Conservation (phyloP, 2,329 filamentous ascomycete genomes). For the Pyricularia grisea region DNA sequence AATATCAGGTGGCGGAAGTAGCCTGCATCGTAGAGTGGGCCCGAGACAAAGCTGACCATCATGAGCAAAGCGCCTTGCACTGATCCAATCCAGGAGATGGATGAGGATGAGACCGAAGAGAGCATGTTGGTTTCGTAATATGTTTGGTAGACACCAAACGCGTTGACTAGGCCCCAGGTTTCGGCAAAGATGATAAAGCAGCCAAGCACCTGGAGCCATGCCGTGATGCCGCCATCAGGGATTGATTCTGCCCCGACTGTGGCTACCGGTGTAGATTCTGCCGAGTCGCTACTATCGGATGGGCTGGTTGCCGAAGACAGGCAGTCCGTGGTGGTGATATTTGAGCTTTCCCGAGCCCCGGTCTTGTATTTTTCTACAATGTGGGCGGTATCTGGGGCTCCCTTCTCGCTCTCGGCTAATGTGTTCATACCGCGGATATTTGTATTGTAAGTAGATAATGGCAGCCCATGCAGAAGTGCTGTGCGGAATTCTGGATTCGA, state of each 20-base stretch:
- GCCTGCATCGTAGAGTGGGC: conserved; percentile 32
- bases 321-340: background rate
- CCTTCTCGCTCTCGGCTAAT: background rate
- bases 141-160: conserved; percentile 36
- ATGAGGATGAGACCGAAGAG: conserved; percentile 20
- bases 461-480: background rate
- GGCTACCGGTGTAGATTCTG: background rate
- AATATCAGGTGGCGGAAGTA: conserved; percentile 26
- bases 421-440: background rate
- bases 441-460: background rate
- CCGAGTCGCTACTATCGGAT: background rate
- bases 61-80: conserved; percentile 31
- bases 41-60: conserved; percentile 27
- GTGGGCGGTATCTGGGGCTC: background rate
- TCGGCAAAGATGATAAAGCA: conserved; percentile 23
- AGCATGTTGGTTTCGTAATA: conserved; percentile 30
- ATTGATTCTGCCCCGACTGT: conserved; percentile 2
- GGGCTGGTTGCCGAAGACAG: background rate
- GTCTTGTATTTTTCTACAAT: background rate
- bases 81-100: conserved; percentile 36
- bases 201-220: conserved; percentile 31
- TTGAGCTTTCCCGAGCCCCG: background rate
- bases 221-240: conserved; percentile 25
- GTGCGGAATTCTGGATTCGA: background rate
- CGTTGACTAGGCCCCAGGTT: conserved; percentile 24